These are phyloP conservation scores for Picochlorum sp. DNA, from an alignment of 139 green algal species.

Conservation along the genomic window DNA sequence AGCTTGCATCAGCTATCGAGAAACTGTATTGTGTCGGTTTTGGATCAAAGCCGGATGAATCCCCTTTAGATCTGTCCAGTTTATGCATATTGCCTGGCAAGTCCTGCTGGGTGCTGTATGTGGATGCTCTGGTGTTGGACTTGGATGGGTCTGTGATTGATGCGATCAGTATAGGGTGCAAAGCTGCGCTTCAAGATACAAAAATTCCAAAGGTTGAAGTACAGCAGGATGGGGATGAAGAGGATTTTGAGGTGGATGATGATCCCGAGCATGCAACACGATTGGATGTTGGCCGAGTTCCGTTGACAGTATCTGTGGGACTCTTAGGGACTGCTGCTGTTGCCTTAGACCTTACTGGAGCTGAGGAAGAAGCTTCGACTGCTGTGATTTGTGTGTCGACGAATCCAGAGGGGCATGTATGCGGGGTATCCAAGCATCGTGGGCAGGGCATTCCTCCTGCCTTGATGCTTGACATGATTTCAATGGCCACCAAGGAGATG, in stretches of 20 bases:
- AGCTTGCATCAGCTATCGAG: conserved; percentile 48
- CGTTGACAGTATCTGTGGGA: conserved; percentile 5
- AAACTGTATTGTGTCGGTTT: conserved; percentile 23
- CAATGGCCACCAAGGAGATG: conserved; percentile 11
- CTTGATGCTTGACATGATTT: conserved; percentile 29
- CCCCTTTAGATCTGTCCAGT: conserved; percentile 36
- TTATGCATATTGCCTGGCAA: conserved; percentile 71
- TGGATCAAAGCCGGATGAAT: not conserved
- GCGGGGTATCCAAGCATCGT: conserved; percentile 32
- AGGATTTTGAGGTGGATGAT: conserved; percentile 19
- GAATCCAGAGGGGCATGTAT: conserved; percentile 17
- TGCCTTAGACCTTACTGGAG: conserved; percentile 4
- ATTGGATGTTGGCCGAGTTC: conserved; percentile 6
- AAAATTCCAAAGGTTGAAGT: conserved; percentile 11
- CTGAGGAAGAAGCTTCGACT: conserved; percentile 7
- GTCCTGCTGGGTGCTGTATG: conserved; percentile 67
- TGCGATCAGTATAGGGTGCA: conserved; percentile 58
- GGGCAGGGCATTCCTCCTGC: conserved; percentile 7
- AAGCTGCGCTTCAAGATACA: conserved; percentile 18
- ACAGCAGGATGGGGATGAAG: conserved; percentile 11
- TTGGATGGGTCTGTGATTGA: conserved; percentile 72
- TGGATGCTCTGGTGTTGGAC: conserved; percentile 77
- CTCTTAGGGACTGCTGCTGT: not conserved
- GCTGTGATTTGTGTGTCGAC: conserved; percentile 30
- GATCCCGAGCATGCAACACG: conserved; percentile 2